phyloP scores from a whole-genome alignment of 768 basidiomycete genomes.

The Boletus rubroflammeus region DNA sequence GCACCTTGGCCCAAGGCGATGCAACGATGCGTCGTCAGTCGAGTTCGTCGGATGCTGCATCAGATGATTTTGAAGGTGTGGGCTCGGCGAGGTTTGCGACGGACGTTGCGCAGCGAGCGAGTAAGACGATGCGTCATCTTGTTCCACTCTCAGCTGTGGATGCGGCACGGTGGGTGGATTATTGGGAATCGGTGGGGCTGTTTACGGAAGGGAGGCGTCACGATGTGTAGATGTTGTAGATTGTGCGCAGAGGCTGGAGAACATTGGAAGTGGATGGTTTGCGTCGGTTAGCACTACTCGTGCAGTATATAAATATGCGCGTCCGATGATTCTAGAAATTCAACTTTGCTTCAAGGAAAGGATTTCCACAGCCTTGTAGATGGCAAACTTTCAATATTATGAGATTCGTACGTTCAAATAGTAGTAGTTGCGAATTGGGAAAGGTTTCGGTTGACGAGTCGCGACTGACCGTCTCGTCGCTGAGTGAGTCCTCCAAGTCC shows the following conservation, averaged over 20 bases:
- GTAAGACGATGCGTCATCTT: neutral
- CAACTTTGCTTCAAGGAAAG: no score
- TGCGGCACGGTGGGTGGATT: neutral
- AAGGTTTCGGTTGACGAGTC: no score
- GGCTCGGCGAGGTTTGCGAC: neutral
- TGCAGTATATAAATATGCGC: no score
- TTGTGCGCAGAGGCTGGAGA: neutral
- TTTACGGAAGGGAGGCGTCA: neutral
- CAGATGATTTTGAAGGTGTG: neutral
- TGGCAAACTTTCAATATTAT: no score
- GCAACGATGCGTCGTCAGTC: neutral
- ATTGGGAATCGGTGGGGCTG: neutral
- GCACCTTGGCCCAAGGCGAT: neutral
- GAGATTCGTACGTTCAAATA: no score
- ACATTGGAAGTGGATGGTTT: neutral
- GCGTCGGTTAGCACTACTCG: no score
- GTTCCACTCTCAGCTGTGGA: neutral
- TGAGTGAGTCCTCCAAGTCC: no score
- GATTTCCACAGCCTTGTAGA: no score
- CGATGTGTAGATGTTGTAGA: neutral
- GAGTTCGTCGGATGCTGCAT: neutral
- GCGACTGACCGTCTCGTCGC: no score
- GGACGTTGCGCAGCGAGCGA: neutral
- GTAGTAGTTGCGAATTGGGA: no score
- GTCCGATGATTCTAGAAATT: no score